Conservation (phyloP, 2,329 filamentous ascomycete genomes). For the Coniochaeta sp. region DNA sequence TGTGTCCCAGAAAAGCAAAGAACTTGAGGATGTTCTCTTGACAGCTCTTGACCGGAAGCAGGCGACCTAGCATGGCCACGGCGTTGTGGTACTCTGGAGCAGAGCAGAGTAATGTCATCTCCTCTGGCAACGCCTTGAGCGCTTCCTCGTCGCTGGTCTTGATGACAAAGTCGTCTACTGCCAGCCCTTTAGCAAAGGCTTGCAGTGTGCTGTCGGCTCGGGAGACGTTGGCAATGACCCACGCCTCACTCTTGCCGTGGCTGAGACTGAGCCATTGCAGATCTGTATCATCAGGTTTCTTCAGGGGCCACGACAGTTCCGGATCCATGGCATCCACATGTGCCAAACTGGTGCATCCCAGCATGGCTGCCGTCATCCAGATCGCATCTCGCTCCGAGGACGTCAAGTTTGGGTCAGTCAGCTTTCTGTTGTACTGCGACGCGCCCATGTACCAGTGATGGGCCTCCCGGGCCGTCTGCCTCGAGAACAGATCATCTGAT, state of each 20-base stretch:
- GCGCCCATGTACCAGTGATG: constrained; percentile 42
- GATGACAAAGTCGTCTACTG: neutral
- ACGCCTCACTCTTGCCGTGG: constrained; percentile 48
- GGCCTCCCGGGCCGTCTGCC: constrained; percentile 25
- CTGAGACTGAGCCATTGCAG: constrained; percentile 53
- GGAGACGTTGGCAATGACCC: constrained; percentile 40
- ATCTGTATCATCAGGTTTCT: constrained; percentile 30
- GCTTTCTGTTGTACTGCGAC: constrained; percentile 37
- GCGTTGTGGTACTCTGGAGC: constrained; percentile 21
- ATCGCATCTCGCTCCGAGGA: constrained; percentile 35
- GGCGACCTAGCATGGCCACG: constrained; percentile 27
- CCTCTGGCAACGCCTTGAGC: constrained; percentile 21
- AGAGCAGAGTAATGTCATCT: constrained; percentile 23
- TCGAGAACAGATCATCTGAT: constrained; percentile 8
- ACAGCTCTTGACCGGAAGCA: constrained; percentile 26
- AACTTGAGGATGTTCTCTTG: constrained; percentile 36
- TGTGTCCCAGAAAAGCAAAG: constrained; percentile 37
- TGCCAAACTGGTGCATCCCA: constrained; percentile 38
- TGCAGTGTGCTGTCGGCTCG: constrained; percentile 40
- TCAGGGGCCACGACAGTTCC: constrained; percentile 50
- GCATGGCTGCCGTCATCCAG: constrained; percentile 38
- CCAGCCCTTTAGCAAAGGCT: neutral
- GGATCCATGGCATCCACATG: constrained; percentile 33
- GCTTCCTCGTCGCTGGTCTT: constrained; percentile 11
- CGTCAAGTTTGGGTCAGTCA: constrained; percentile 24